A percentile compares a stretch with the other conserved stretches of the same genome.
Conservation (phyloP, 2,329 filamentous ascomycete species). For the Neoscytalidium dimidiatum region DNA sequence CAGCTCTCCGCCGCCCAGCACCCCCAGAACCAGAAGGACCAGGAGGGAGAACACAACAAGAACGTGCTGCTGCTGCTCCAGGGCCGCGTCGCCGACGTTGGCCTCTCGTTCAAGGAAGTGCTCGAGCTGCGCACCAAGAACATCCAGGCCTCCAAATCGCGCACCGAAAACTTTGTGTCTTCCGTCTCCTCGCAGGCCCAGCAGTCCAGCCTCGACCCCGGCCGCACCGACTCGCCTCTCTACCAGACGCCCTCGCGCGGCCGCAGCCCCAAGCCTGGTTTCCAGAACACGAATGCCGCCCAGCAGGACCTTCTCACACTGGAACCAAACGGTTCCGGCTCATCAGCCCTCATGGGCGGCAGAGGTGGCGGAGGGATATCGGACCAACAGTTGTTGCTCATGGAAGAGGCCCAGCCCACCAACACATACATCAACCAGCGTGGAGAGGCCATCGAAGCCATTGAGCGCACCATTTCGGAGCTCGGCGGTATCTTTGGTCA, state of each 20-base stretch:
- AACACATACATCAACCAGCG: constrained; percentile 92
- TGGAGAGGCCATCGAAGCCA: constrained; percentile 94
- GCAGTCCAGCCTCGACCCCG: constrained; percentile 55
- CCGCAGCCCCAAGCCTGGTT: constrained; percentile 52
- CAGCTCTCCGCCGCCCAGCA: constrained; percentile 75
- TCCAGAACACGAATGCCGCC: constrained; percentile 47
- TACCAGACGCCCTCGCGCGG: constrained; percentile 77
- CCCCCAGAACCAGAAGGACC: constrained; percentile 58
- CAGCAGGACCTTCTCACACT: constrained; percentile 74
- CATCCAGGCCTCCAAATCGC: constrained; percentile 87
- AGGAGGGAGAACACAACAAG: constrained; percentile 96
- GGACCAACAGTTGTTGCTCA: constrained; percentile 80
- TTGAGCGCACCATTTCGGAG: constrained; percentile 92
- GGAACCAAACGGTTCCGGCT: constrained; percentile 62
- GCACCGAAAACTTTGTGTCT: constrained; percentile 96
- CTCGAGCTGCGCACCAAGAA: constrained; percentile 96
- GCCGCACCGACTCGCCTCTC: constrained; percentile 79
- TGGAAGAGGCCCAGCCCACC: constrained; percentile 85
- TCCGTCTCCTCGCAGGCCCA: constrained; percentile 68
- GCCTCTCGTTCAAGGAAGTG: constrained; percentile 95
- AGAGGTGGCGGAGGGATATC: constrained; percentile 52
- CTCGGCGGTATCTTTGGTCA: constrained; percentile 92
- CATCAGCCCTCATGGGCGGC: constrained; percentile 18
- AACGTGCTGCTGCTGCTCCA: constrained; percentile 93
- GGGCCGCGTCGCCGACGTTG: constrained; percentile 88